These are phyloP conservation scores for Macadamia tetraphylla DNA, from an alignment of 164 flowering plant genomes.

Conservation along the genomic window DNA sequence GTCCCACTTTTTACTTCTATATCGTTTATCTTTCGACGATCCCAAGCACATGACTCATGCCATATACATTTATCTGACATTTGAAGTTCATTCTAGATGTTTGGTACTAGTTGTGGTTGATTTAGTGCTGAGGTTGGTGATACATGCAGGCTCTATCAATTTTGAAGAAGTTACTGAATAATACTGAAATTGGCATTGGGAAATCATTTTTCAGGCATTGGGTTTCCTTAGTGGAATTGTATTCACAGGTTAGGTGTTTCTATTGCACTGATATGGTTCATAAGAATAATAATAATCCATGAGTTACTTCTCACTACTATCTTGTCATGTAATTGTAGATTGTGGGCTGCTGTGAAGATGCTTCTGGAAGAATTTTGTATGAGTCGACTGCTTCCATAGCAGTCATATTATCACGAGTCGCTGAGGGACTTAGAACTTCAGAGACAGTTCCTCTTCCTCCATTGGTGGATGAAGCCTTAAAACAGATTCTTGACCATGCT, in stretches of 20 bases:
- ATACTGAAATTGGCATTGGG: constrained; percentile 33
- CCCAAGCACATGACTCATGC: no score
- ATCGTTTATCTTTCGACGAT: neutral
- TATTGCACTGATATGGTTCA: neutral
- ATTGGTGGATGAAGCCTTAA: constrained; percentile 29
- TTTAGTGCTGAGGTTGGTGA: constrained; percentile 4
- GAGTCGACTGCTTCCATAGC: constrained; percentile 70
- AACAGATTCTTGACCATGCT: constrained; percentile 64
- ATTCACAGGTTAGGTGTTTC: constrained; percentile 53
- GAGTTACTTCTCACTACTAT: constrained; percentile 9
- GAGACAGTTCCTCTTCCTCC: constrained; percentile 28
- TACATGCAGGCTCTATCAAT: constrained; percentile 62
- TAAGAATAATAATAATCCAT: neutral
- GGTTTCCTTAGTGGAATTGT: constrained; percentile 55
- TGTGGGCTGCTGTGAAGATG: constrained; percentile 41
- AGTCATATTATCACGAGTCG: constrained; percentile 47
- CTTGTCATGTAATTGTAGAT: constrained; percentile 40
- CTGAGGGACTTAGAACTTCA: constrained; percentile 44
- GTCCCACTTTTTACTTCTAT: neutral
- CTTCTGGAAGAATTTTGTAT: constrained; percentile 57
- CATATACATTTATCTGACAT: no score
- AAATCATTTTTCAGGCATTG: constrained; percentile 63
- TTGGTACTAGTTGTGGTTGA: constrained; percentile 5
- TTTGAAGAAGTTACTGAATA: constrained; percentile 52
- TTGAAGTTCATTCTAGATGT: neutral